A percentile compares a stretch with the other conserved stretches of the same genome.
Evolutionary conservation across 495 filamentous ascomycete genomes (phyloP).

Genomic region (Penicillium crystallinum): DNA sequence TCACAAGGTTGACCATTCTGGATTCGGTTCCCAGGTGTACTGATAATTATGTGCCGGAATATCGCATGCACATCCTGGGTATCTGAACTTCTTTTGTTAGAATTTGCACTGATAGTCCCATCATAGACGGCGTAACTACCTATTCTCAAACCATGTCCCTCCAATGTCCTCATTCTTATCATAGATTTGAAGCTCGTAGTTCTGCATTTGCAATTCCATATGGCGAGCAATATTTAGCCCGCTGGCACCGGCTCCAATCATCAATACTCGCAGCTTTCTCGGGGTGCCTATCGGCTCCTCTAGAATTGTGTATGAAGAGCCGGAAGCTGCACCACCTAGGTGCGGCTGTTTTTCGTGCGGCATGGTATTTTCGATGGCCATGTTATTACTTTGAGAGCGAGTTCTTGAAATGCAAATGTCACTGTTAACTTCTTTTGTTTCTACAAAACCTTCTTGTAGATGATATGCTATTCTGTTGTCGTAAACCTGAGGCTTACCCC

Average conservation of each 20-base stretch:
- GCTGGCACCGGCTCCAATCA: conserved; percentile 14
- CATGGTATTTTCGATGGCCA: too few species aligned
- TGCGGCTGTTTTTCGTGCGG: too few species aligned
- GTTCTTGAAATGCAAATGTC: too few species aligned
- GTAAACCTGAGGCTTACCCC: too few species aligned
- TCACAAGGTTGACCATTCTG: conserved; percentile 36
- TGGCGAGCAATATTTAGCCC: conserved; percentile 3
- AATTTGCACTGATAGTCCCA: too few species aligned
- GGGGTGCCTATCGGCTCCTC: not conserved
- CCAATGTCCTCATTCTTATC: conserved; percentile 68
- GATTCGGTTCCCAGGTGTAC: conserved; percentile 35
- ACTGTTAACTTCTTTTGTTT: too few species aligned
- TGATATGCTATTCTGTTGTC: too few species aligned
- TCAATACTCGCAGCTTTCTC: conserved; percentile 6
- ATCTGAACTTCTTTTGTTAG: conserved; percentile 20
- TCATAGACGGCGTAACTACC: conserved; percentile 15
- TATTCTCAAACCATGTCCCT: conserved; percentile 62
- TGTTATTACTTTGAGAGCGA: too few species aligned
- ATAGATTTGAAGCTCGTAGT: conserved; percentile 57
- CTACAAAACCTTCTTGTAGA: too few species aligned
- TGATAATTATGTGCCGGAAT: conserved; percentile 31
- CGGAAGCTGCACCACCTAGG: not conserved
- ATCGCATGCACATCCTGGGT: conserved; percentile 52
- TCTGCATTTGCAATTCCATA: conserved; percentile 6
- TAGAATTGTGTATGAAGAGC: not conserved